These are phyloP conservation scores for Podila verticillata DNA, from an alignment of 192 early-diverging fungal genomes.

Conservation along the genomic window DNA sequence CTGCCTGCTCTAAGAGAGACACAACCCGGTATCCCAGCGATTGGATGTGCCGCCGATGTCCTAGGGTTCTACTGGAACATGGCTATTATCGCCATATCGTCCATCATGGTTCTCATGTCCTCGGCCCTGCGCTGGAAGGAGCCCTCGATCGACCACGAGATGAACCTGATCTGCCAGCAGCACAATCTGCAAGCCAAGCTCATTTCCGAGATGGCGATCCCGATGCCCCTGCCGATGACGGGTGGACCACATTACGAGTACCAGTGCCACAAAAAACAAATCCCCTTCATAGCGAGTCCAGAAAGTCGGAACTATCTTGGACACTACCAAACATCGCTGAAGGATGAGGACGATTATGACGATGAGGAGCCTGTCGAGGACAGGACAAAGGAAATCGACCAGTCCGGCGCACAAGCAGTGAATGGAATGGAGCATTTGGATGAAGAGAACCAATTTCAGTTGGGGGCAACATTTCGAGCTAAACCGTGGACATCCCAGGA, in stretches of 20 bases:
- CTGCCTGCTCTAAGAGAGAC: slow-evolving; percentile 24
- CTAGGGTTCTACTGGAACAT: slow-evolving; percentile 55
- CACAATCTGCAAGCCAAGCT: slow-evolving; percentile 43
- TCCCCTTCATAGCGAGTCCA: slow-evolving; percentile 23
- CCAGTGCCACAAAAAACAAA: slow-evolving; percentile 27
- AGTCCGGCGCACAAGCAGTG: no score
- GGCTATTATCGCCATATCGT: slow-evolving; percentile 58
- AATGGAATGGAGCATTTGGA: no score
- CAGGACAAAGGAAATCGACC: no score
- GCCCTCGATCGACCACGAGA: slow-evolving; percentile 34
- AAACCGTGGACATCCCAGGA: no score
- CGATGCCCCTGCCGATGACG: slow-evolving; percentile 40
- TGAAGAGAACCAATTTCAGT: no score
- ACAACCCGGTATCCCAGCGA: slow-evolving; percentile 1
- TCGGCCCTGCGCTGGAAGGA: slow-evolving; percentile 53
- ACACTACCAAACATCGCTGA: no score
- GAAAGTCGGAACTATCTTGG: neutral
- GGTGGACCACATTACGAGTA: slow-evolving; percentile 34
- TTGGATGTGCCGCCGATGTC: slow-evolving; percentile 47
- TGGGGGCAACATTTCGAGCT: no score
- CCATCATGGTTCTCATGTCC: slow-evolving; percentile 54
- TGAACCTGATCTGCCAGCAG: slow-evolving; percentile 32
- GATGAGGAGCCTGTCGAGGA: no score
- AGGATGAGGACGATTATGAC: no score
- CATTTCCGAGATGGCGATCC: slow-evolving; percentile 42